Evolutionary conservation across 2,329 filamentous ascomycete species (phyloP), one percentile per base, ranked within the genome.

Genomic region (Xylaria sp.): DNA sequence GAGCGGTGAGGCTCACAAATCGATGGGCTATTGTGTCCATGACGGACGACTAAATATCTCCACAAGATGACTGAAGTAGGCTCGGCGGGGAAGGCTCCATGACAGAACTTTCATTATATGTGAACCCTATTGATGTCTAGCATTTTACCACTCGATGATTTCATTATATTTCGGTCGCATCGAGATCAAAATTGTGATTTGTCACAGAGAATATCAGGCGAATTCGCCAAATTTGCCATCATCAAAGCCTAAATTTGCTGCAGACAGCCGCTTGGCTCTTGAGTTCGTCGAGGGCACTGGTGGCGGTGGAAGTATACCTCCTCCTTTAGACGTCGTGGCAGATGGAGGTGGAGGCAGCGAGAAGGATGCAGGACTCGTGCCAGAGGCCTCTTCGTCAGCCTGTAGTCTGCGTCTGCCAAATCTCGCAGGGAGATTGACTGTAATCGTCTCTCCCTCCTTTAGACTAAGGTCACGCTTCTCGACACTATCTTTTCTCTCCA

Each of bases 171-270:
- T 44, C 53, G 50, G 33, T 51, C 22, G 47, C 36, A 61, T 49
- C 59, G 33, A 61, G 64, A 44, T 33, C 54, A 61, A n/a, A 56
- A 61, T 38, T 25, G 25, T 49, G 50, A 44, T 50, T 58, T 22
- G 50, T 50, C 58, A 54, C 6, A 47, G 25, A 62, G 10, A 36
- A 20, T 27, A 60, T 71, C 69, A 89, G 54, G 86, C 86, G 81
- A 96, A 96, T 79, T 96, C 93, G 22, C 92, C 93, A 85, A 94
- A 94, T 75, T 95, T 91, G 1, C 93, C 93, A 77, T 97, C 92
- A 74, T 96, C 93, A 73, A 96, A 96, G 0, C 92, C 92, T 70
- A 95, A 75, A 65, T 93, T 89, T 75, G 89, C 82, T 5, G 85
- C 81, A 13, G 86, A 85, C 73, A 75, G 69, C 29, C 88, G 85